Percentiles rank a stretch among this genome's conserved stretches.
These are phyloP conservation scores for Tolypocladium tundrense DNA, from an alignment of 2,329 filamentous ascomycete species.

Conservation along the genomic window DNA sequence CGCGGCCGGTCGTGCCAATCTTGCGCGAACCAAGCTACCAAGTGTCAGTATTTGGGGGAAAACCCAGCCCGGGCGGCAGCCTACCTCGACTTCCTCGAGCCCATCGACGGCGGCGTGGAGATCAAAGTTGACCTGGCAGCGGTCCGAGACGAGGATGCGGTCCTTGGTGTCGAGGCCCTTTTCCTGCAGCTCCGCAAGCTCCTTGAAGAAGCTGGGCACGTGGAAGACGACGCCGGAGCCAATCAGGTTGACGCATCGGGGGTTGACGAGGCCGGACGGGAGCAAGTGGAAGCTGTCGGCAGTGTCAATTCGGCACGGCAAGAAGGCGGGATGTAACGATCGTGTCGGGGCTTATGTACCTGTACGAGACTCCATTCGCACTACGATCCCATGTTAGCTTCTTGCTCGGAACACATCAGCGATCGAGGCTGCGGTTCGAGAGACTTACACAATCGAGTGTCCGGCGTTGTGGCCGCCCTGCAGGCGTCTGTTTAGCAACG, in stretches of 20 bases:
- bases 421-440: background rate
- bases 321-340: conserved; percentile 1
- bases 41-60: no score
- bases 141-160: conserved; percentile 52
- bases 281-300: conserved; percentile 48
- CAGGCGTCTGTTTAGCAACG: conserved; percentile 7
- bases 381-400: conserved; percentile 1
- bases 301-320: conserved; percentile 3
- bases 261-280: conserved; percentile 62
- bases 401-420: background rate
- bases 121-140: conserved; percentile 54
- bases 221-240: conserved; percentile 61
- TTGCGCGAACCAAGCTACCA: conserved; percentile 7
- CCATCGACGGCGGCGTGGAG: conserved; percentile 60
- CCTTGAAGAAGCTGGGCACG: conserved; percentile 30
- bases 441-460: conserved; percentile 10
- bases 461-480: conserved; percentile 21
- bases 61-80: no score
- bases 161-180: conserved; percentile 19
- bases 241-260: conserved; percentile 59
- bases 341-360: conserved; percentile 12
- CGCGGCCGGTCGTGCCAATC: conserved; percentile 27
- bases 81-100: conserved; percentile 48
- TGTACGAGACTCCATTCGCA: conserved; percentile 24
- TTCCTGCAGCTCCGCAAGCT: conserved; percentile 27